Evolutionary conservation across 2,329 filamentous ascomycete species (phyloP).

Genomic region (Fusarium foetens): DNA sequence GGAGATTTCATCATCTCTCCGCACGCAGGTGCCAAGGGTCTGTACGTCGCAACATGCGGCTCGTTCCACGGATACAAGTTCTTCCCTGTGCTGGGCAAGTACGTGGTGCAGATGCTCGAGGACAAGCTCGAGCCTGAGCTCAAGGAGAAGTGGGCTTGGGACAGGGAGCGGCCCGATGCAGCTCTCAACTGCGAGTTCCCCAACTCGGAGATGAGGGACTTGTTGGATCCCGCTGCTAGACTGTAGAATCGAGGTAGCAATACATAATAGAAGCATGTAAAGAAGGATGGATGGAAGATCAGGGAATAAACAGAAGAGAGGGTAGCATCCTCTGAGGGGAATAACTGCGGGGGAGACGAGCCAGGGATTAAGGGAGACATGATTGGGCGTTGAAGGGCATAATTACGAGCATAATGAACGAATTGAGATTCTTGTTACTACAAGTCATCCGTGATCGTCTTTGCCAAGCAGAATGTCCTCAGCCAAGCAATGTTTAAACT

Average conservation of each 20-base stretch:
- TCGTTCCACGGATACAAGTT: conserved; percentile 77
- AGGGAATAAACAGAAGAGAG: conserved; percentile 7
- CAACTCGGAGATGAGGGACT: conserved; percentile 65
- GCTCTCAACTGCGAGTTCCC: conserved; percentile 66
- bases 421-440: conserved; percentile 14
- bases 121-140: conserved; percentile 56
- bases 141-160: conserved; percentile 65
- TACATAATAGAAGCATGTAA: conserved; percentile 14
- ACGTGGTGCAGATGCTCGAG: conserved; percentile 67
- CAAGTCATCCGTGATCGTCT: neutral
- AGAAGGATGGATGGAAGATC: conserved; percentile 1
- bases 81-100: conserved; percentile 71
- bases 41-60: conserved; percentile 72
- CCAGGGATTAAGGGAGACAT: conserved; percentile 12
- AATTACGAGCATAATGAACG: conserved; percentile 27
- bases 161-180: conserved; percentile 66
- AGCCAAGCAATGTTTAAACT: neutral
- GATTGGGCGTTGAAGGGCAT: conserved; percentile 20
- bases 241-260: conserved; percentile 36
- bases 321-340: conserved; percentile 22
- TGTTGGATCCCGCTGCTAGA: conserved; percentile 50
- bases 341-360: conserved; percentile 17
- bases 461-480: conserved; percentile 3
- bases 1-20: conserved; percentile 72
- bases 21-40: conserved; percentile 59